Evolutionary conservation across 495 filamentous ascomycete genomes (phyloP), one percentile per base, ranked within the genome.

Genomic region (Evernia prunastri): DNA sequence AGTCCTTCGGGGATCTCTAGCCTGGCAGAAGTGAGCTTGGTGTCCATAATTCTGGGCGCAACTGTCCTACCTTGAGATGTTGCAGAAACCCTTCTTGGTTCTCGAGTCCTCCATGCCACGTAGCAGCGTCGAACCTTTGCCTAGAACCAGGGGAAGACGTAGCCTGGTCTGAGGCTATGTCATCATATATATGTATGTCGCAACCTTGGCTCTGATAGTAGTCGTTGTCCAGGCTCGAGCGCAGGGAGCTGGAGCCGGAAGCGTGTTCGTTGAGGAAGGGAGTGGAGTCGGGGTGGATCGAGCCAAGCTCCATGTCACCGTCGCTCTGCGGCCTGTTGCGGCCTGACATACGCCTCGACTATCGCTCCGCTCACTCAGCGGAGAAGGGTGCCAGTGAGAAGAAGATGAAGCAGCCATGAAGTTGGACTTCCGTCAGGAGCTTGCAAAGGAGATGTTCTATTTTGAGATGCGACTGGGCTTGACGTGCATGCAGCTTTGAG

Each of bases 181-280:
- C 58, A 23, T 49, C 58, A 40, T 60, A 49, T 33, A 33, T 49
- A 49, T 60, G 40, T 29, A 60, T 33, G 1, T 49, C 58, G 29
- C 40, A 60, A 12, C 25, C 58, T 43, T 49, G 42, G 15, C 17
- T 18, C 29, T 43, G 39, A 15, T 33, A 49, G 45, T 36, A 49
- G 29, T 45, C 25, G 49, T 33, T 49, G 29, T 36, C 58, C 20
- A 60, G 45, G 58, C 58, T 60, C 40, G 58, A 60, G 7, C 58
- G 42, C 29, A 60, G 3, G 31, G 58, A 60, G 27, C 39, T 60
- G 8, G 36, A 18, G 23, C 39, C 18, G 29, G 58, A 60, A 17
- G 27, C 39, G 4, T 20, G 25, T 20, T 35, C 39, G 9, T 60
- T 42, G 20, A 43, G 40, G 10, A 60, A 60, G 9, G 58, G 40